Percentiles rank a stretch among this genome's conserved stretches.
These are phyloP conservation scores for Ogataea trehalophila DNA, from an alignment of 805 yeast species.

Conservation along the genomic window DNA sequence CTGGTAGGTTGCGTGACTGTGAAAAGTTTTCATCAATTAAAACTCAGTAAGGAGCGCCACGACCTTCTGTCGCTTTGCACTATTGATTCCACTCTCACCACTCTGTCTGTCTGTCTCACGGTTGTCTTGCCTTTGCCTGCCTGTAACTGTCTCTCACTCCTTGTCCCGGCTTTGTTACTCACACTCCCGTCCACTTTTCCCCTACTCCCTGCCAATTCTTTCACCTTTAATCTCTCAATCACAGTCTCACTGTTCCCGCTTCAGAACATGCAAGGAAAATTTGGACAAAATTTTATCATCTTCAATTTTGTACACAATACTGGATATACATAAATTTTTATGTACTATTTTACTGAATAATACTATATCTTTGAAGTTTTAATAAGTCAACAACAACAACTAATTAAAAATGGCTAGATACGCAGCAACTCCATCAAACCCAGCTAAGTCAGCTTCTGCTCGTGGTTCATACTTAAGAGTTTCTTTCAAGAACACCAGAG, in stretches of 20 bases:
- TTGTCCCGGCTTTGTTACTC: too few relatives aligned
- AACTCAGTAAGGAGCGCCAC: too few relatives aligned
- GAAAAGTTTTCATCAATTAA: too few relatives aligned
- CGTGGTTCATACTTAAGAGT: slow-evolving; percentile 99
- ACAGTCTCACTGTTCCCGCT: not conserved
- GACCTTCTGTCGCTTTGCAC: too few relatives aligned
- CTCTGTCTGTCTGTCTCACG: too few relatives aligned
- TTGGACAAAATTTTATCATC: not conserved
- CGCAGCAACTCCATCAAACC: slow-evolving; percentile 99
- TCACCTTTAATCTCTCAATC: not conserved
- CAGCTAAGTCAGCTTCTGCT: slow-evolving; percentile 98
- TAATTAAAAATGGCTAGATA: slow-evolving; percentile 84
- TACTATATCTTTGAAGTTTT: not conserved
- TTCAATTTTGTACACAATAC: not conserved
- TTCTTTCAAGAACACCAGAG: slow-evolving; percentile 99
- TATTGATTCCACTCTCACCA: too few relatives aligned
- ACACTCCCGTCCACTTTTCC: too few relatives aligned
- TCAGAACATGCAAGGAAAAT: not conserved
- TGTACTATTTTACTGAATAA: not conserved
- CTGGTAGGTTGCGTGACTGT: too few relatives aligned
- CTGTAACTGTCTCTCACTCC: too few relatives aligned
- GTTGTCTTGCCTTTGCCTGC: too few relatives aligned
- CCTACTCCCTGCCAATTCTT: not conserved
- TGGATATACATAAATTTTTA: too few relatives aligned
- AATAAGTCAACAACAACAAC: slow-evolving; percentile 1